These are phyloP conservation scores for Tremellales sp. DNA, from an alignment of 1,284 basidiomycete genomes.

Conservation along the genomic window DNA sequence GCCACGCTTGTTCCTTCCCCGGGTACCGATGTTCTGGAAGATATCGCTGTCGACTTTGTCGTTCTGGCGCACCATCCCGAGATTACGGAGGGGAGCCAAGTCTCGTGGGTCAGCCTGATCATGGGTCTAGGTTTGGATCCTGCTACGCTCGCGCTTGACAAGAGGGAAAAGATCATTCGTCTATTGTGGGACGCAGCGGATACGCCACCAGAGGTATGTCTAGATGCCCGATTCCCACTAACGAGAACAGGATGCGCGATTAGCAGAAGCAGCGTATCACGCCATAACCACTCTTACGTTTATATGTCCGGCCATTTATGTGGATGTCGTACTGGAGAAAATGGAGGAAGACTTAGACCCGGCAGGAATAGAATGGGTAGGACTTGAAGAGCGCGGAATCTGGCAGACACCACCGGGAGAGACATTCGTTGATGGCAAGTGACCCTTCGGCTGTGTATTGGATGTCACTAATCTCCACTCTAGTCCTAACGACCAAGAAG, in stretches of 20 bases:
- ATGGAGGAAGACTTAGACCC: constrained; percentile 63
- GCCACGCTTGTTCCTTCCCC: constrained; percentile 21
- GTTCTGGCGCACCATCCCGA: constrained; percentile 71
- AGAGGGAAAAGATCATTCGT: constrained; percentile 35
- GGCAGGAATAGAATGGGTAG: constrained; percentile 58
- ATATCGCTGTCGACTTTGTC: constrained; percentile 54
- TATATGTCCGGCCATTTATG: constrained; percentile 63
- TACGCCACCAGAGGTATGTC: constrained; percentile 29
- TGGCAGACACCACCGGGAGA: constrained; percentile 79
- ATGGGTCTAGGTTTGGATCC: constrained; percentile 68
- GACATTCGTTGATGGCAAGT: constrained; percentile 70
- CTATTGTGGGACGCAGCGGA: constrained; percentile 33
- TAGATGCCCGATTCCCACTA: neutral
- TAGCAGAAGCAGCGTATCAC: constrained; percentile 61
- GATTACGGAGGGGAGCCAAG: constrained; percentile 60
- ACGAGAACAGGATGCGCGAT: constrained; percentile 21
- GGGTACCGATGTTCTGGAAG: constrained; percentile 24
- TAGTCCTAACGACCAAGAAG: constrained; percentile 65
- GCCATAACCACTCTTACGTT: constrained; percentile 74
- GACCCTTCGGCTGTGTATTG: neutral
- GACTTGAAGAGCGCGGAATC: constrained; percentile 69
- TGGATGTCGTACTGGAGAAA: constrained; percentile 67
- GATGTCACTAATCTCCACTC: constrained; percentile 10
- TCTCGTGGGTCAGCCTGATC: constrained; percentile 79
- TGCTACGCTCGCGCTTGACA: constrained; percentile 48